These are phyloP conservation scores for Petunia axillaris DNA, from an alignment of 257 asterid genomes.

Conservation along the genomic window DNA sequence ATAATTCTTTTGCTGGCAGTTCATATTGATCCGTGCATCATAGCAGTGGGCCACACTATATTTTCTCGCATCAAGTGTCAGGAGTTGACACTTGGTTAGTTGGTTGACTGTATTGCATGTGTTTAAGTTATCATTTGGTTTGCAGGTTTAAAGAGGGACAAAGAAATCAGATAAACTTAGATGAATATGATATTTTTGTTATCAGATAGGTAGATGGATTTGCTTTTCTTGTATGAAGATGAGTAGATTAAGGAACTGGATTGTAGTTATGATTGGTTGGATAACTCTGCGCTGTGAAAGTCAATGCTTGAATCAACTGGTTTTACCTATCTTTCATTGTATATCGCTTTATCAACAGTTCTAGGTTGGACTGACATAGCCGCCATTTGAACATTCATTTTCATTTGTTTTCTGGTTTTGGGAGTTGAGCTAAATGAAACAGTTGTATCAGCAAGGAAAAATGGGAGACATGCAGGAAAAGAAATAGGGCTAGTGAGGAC, in stretches of 20 bases:
- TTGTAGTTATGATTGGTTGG: background rate
- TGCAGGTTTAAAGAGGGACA: background rate
- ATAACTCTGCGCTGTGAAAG: background rate
- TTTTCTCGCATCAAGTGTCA: background rate
- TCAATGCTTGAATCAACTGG: constrained; percentile 6
- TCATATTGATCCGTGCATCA: background rate
- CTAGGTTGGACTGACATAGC: background rate
- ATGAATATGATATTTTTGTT: background rate
- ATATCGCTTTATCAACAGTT: background rate
- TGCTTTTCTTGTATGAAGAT: background rate
- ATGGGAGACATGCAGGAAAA: background rate
- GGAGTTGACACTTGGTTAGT: background rate
- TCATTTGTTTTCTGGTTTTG: background rate
- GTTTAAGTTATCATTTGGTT: background rate
- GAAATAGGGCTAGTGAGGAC: background rate
- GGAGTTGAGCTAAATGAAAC: background rate
- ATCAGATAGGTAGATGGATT: background rate
- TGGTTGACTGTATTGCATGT: background rate
- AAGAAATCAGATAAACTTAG: background rate
- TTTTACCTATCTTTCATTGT: background rate
- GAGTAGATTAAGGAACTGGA: constrained; percentile 13
- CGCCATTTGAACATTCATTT: background rate
- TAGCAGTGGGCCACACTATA: background rate
- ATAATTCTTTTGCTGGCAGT: background rate
- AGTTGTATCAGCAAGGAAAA: background rate